These are phyloP conservation scores for Xylaria sp. DNA, from an alignment of 2,329 filamentous ascomycete genomes.

Conservation along the genomic window DNA sequence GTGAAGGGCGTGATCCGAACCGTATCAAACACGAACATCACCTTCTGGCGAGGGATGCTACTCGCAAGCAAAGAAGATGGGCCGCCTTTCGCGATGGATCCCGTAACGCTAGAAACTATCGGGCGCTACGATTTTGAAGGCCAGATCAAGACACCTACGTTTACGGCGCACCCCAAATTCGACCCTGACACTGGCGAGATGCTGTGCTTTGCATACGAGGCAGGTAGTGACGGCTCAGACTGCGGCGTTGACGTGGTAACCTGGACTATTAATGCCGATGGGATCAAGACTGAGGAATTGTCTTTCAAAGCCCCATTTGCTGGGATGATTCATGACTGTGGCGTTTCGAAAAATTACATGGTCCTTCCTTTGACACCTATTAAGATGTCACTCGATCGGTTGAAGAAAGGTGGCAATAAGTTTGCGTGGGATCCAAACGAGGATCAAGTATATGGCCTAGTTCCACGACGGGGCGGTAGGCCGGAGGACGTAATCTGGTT, in stretches of 20 bases:
- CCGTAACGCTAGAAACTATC: slow-evolving; percentile 60
- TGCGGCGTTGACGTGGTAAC: slow-evolving; percentile 58
- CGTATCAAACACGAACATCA: slow-evolving; percentile 69
- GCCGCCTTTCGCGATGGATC: slow-evolving; percentile 63
- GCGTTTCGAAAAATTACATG: slow-evolving; percentile 60
- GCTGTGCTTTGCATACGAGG: slow-evolving; percentile 63
- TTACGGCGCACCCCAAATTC: slow-evolving; percentile 65
- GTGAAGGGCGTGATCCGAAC: slow-evolving; percentile 67
- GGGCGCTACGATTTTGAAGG: slow-evolving; percentile 64
- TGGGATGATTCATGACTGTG: slow-evolving; percentile 65
- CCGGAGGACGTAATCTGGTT: slow-evolving; percentile 65
- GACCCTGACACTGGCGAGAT: slow-evolving; percentile 64
- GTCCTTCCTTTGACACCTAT: slow-evolving; percentile 61
- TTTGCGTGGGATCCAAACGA: slow-evolving; percentile 65
- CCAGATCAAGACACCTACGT: slow-evolving; percentile 59
- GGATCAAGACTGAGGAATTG: slow-evolving; percentile 58
- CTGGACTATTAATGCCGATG: slow-evolving; percentile 59
- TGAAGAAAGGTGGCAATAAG: slow-evolving; percentile 61
- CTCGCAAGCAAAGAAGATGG: slow-evolving; percentile 67
- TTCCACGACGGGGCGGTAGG: slow-evolving; percentile 62
- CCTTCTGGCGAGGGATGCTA: slow-evolving; percentile 66
- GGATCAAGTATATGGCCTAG: slow-evolving; percentile 66
- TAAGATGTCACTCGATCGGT: slow-evolving; percentile 57
- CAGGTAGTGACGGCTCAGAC: slow-evolving; percentile 57
- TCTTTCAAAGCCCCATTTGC: slow-evolving; percentile 63